Evolutionary conservation across 192 early-diverging fungal genomes (phyloP), one percentile per base, ranked within the genome.

Genomic region (Entomortierella chlamydospora): DNA sequence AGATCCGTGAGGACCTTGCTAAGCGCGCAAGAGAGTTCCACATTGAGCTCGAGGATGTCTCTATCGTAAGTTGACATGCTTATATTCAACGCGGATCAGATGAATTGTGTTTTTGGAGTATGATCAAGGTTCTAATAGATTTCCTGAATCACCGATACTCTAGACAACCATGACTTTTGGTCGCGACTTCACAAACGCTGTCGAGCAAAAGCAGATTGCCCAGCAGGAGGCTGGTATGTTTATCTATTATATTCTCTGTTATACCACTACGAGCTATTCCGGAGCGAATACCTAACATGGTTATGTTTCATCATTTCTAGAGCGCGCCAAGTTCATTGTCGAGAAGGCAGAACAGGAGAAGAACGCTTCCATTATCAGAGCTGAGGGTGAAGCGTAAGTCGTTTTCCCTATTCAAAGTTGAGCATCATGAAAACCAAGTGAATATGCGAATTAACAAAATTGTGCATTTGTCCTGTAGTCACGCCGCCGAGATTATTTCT

Each of bases 331-430:
- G 73, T 99, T 98, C 86, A 90, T 98, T 57, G 98, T 99, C 30
- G 98, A 99, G 81, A 94, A 93, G 86, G 98, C 98, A 25, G 95
- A 99, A 86, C 97, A 98, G 85, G 98, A 99, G 82, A 98, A 97
- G 87, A 89, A 91, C 76, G 98, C 98, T 12, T 90, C 93, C 15
- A 93, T 99, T 71, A 99, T 99, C 83, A 90, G 96, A 51, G 98
- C 98, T 64, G 98, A 99, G 83, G 98, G 98, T 83, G 97, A 99
- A 86, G 94, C 96, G 28, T 86, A 90, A 63, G 73, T 76, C 15
- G 12, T 20, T 15, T 17, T 47, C 15, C 15, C 4, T 47, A 47
- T n/a, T n/a, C n/a, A n/a, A n/a, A n/a, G n/a, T n/a, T 47, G 45
- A 47, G 12, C n/a, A 47, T 47, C 15, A 47, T 47, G 12, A 47